Percentiles rank a stretch among this genome's conserved stretches.
phyloP scores from a whole-genome alignment of 139 green algal species.

The Yamagishiella unicocca region DNA sequence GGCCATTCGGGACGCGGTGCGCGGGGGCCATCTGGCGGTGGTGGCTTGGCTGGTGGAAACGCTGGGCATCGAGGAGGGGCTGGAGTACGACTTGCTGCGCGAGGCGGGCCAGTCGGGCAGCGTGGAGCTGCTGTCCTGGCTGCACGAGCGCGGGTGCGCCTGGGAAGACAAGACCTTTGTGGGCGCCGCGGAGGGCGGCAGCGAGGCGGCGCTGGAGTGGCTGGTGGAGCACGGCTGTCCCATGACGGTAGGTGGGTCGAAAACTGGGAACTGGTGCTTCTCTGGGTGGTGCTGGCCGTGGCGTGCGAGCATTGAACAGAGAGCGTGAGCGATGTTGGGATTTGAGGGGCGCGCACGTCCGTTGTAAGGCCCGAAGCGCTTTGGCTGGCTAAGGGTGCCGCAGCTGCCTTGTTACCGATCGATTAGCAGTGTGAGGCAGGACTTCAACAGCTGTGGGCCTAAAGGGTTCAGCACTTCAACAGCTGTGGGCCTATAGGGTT shows the following conservation, averaged over 20 bases:
- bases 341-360: too few species aligned
- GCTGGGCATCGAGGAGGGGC: not conserved
- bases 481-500: too few species aligned
- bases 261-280: too few species aligned
- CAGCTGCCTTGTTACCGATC: too few species aligned
- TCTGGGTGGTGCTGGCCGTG: too few species aligned
- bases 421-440: too few species aligned
- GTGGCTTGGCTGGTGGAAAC: not conserved
- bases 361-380: too few species aligned
- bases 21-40: not conserved
- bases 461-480: too few species aligned
- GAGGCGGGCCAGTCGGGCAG: not conserved
- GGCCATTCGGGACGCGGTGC: not conserved
- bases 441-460: too few species aligned
- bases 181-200: not conserved
- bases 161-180: not conserved
- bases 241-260: not conserved
- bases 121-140: not conserved
- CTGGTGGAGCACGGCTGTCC: not conserved
- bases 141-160: not conserved
- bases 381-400: too few species aligned
- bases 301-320: too few species aligned
- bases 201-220: not conserved
- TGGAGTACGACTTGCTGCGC: not conserved
- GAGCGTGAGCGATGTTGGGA: too few species aligned